Percentiles rank a stretch among this genome's conserved stretches.
These are phyloP conservation scores for Beauveria sp. DNA, from an alignment of 2,329 filamentous ascomycete species.

Conservation along the genomic window DNA sequence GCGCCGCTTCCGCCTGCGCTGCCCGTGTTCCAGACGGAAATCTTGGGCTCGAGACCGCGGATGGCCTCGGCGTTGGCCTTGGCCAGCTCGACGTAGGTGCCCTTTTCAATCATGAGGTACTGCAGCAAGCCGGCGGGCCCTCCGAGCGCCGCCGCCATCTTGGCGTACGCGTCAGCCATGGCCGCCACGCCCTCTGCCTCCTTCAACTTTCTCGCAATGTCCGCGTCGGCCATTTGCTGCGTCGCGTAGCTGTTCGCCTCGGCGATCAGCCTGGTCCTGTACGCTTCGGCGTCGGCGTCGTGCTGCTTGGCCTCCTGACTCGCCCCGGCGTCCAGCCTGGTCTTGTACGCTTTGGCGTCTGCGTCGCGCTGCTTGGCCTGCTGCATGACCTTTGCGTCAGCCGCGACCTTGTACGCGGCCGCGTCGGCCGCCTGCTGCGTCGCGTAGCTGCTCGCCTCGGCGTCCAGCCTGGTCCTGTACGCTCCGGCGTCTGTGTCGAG, in stretches of 20 bases:
- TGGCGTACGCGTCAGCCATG: conserved; percentile 73
- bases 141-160: conserved; percentile 64
- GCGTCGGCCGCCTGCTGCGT: conserved; percentile 46
- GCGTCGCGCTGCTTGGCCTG: conserved; percentile 39
- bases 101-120: conserved; percentile 82
- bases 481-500: conserved; percentile 42
- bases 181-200: conserved; percentile 70
- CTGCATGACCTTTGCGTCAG: conserved; percentile 46
- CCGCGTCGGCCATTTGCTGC: conserved; percentile 49
- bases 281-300: conserved; percentile 23
- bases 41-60: conserved; percentile 75
- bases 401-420: conserved; percentile 43
- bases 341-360: conserved; percentile 28
- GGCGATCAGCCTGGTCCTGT: conserved; percentile 39
- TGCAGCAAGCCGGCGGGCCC: conserved; percentile 72
- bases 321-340: too few relatives aligned
- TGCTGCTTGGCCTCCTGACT: too few relatives aligned
- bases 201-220: conserved; percentile 53
- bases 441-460: conserved; percentile 30
- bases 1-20: conserved; percentile 41
- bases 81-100: conserved; percentile 69
- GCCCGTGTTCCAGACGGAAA: conserved; percentile 83
- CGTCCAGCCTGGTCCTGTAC: conserved; percentile 22
- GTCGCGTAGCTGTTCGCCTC: conserved; percentile 31
- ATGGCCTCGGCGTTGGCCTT: conserved; percentile 71